phyloP scores from a whole-genome alignment of 2,329 filamentous ascomycete species.

The Pseudocercospora cruenta region DNA sequence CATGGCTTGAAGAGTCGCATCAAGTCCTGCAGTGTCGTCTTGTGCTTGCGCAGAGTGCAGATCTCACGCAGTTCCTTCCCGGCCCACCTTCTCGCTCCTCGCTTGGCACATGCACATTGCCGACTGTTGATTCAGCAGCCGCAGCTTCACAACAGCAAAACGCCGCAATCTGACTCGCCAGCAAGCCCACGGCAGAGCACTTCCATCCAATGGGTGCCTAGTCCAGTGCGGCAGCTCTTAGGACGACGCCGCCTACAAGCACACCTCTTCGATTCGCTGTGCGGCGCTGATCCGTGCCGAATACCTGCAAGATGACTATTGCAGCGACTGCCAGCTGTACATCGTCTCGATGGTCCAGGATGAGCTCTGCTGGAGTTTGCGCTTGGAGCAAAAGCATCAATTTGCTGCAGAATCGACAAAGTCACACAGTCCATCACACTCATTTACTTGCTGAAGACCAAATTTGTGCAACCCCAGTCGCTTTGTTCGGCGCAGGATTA shows the following conservation, averaged over 20 bases:
- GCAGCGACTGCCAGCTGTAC: background rate
- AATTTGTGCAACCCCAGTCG: background rate
- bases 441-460: background rate
- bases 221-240: background rate
- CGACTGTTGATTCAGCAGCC: background rate
- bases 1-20: background rate
- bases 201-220: background rate
- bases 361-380: background rate
- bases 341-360: background rate
- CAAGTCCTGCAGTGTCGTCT: background rate
- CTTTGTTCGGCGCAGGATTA: background rate
- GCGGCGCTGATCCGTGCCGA: background rate
- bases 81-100: background rate
- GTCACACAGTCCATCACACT: background rate
- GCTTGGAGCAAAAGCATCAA: background rate
- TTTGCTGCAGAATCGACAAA: background rate
- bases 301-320: background rate
- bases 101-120: background rate
- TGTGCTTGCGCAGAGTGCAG: background rate
- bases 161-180: background rate
- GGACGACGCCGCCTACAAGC: background rate
- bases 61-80: background rate
- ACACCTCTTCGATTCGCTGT: background rate
- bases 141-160: background rate
- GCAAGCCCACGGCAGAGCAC: background rate